Percentiles rank a stretch among this genome's conserved stretches.
phyloP scores from a whole-genome alignment of 140 eudicot species.

The Ambrosia hybrid region DNA sequence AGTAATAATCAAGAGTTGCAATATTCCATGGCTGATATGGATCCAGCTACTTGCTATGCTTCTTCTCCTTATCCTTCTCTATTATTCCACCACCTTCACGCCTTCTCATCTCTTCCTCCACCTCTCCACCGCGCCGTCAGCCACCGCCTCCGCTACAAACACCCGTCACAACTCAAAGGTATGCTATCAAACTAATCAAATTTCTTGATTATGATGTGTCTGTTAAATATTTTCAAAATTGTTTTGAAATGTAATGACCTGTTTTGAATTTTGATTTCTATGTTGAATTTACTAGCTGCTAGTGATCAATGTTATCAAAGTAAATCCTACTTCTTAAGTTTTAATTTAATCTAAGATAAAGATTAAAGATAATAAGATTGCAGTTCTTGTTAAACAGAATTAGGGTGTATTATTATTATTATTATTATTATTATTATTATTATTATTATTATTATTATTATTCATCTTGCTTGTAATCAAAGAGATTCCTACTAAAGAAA shows the following conservation, averaged over 20 bases:
- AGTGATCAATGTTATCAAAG: too few species aligned
- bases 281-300: too few species aligned
- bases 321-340: too few species aligned
- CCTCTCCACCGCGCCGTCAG: constrained; percentile 31
- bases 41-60: constrained; percentile 62
- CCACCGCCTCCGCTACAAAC: background rate
- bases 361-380: too few species aligned
- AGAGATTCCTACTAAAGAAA: constrained; percentile 26
- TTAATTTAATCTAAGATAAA: too few species aligned
- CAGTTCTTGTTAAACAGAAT: too few species aligned
- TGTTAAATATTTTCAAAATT: too few species aligned
- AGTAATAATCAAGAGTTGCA: constrained; percentile 52
- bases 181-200: too few species aligned
- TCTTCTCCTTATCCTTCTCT: constrained; percentile 56
- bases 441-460: background rate
- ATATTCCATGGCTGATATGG: constrained; percentile 83
- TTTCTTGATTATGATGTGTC: too few species aligned
- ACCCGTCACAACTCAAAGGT: too few species aligned
- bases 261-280: too few species aligned
- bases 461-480: constrained; percentile 30
- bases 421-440: background rate
- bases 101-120: constrained; percentile 17
- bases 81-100: constrained; percentile 27
- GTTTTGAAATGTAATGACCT: too few species aligned
- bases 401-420: background rate